Evolutionary conservation across 2,329 filamentous ascomycete species (phyloP).

Genomic region (Fusarium sp.): DNA sequence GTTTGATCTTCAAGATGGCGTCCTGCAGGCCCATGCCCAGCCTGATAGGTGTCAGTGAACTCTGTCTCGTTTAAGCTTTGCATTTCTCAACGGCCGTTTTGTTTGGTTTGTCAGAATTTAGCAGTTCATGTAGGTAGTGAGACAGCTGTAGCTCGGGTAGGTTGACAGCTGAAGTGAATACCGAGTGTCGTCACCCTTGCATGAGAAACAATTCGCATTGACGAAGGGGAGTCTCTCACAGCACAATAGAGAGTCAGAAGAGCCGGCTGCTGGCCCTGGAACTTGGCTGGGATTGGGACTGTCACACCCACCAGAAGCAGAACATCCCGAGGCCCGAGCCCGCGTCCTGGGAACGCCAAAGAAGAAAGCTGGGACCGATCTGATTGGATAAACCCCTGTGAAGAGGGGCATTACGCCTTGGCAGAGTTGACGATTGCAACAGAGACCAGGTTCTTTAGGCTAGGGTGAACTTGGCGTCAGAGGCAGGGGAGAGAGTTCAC

Average conservation of each 20-base stretch:
- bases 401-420: constrained; percentile 15
- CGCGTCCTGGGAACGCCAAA: constrained; percentile 43
- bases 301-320: constrained; percentile 41
- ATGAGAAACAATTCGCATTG: constrained; percentile 12
- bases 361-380: constrained; percentile 39
- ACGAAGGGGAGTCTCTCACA: constrained; percentile 23
- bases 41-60: background rate
- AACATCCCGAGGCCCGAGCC: constrained; percentile 46
- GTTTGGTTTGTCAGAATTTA: background rate
- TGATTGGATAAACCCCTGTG: constrained; percentile 39
- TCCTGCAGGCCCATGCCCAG: constrained; percentile 3
- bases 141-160: background rate
- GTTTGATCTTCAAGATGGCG: constrained; percentile 20
- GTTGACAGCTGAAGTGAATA: constrained; percentile 15
- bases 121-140: background rate
- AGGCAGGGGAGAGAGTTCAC: constrained; percentile 23
- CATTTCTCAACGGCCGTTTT: background rate
- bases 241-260: background rate
- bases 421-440: constrained; percentile 32
- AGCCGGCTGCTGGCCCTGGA: background rate
- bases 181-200: background rate
- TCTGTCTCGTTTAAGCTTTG: background rate
- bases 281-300: constrained; percentile 24
- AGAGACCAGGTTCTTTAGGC: constrained; percentile 22
- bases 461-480: constrained; percentile 25